These are phyloP conservation scores for Amylocystis lapponica DNA, from an alignment of 768 basidiomycete genomes.

Conservation along the genomic window DNA sequence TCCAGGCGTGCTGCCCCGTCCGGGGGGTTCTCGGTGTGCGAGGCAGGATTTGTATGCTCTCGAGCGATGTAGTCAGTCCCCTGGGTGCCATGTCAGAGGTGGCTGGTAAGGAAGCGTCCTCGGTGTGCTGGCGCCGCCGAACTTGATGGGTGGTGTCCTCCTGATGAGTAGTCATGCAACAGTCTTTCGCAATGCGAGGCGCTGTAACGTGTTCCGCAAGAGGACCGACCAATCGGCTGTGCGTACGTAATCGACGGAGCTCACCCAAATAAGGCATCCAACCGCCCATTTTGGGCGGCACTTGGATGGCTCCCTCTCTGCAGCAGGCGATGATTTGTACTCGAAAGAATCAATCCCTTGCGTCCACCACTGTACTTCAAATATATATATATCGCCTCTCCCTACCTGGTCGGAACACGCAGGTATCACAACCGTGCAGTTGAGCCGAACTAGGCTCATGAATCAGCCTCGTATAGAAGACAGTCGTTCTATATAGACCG, in stretches of 20 bases:
- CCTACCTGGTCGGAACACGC: too few relatives aligned
- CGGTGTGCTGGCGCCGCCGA: background rate
- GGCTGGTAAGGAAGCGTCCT: background rate
- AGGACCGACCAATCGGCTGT: background rate
- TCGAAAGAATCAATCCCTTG: too few relatives aligned
- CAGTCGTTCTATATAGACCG: too few relatives aligned
- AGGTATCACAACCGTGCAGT: too few relatives aligned
- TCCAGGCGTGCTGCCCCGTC: conserved; percentile 9
- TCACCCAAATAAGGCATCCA: background rate
- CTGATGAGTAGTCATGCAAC: background rate
- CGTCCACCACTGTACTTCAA: too few relatives aligned
- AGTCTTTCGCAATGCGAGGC: too few relatives aligned
- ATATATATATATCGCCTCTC: too few relatives aligned
- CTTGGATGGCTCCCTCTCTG: background rate
- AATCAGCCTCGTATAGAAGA: too few relatives aligned
- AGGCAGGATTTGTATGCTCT: conserved; percentile 23
- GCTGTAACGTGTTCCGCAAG: background rate
- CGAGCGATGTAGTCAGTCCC: conserved; percentile 22
- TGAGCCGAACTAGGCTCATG: too few relatives aligned
- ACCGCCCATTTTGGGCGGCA: background rate
- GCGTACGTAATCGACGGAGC: background rate
- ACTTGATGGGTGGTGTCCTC: background rate
- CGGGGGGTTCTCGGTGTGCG: conserved; percentile 21
- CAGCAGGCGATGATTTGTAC: background rate
- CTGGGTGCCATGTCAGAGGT: conserved; percentile 14